Evolutionary conservation across 345 rosid genomes (phyloP).

Genomic region (Arabidopsis thaliana): DNA sequence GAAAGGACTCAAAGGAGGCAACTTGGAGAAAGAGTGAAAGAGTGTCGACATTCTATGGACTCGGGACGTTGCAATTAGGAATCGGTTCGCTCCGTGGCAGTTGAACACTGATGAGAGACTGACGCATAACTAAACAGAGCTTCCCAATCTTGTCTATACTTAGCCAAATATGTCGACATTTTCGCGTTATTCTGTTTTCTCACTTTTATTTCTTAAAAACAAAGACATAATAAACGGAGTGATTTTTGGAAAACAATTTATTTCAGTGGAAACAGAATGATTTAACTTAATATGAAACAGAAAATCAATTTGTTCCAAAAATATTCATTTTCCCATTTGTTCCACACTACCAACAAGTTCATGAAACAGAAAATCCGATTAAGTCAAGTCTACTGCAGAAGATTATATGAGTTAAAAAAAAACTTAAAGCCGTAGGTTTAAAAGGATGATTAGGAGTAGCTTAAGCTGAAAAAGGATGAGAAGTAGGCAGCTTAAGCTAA

Average conservation of each 20-base stretch:
- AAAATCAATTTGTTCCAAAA: neutral
- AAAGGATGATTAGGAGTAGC: neutral
- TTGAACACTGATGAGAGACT: neutral
- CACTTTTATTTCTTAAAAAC: neutral
- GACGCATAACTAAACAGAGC: neutral
- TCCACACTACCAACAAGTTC: conserved; percentile 16
- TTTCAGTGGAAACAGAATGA: neutral
- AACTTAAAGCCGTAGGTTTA: neutral
- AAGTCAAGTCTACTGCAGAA: neutral
- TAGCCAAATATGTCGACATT: conserved; percentile 37
- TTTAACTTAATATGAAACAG: neutral
- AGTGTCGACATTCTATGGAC: conserved; percentile 40
- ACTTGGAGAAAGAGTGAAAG: conserved; percentile 35
- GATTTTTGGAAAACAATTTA: neutral
- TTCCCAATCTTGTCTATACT: conserved; percentile 33
- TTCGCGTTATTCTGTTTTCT: conserved; percentile 11
- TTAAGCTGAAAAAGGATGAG: neutral
- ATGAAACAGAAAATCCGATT: neutral
- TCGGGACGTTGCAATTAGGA: conserved; percentile 11
- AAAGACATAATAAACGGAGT: neutral
- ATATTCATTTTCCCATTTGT: neutral
- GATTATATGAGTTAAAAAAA: neutral
- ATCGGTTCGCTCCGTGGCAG: conserved; percentile 27
- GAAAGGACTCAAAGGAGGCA: conserved; percentile 1
- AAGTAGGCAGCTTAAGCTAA: conserved; percentile 1